Evolutionary conservation across 441 rosid genomes (phyloP), one percentile per base, ranked within the genome.

Genomic region (Sinapis alba): DNA sequence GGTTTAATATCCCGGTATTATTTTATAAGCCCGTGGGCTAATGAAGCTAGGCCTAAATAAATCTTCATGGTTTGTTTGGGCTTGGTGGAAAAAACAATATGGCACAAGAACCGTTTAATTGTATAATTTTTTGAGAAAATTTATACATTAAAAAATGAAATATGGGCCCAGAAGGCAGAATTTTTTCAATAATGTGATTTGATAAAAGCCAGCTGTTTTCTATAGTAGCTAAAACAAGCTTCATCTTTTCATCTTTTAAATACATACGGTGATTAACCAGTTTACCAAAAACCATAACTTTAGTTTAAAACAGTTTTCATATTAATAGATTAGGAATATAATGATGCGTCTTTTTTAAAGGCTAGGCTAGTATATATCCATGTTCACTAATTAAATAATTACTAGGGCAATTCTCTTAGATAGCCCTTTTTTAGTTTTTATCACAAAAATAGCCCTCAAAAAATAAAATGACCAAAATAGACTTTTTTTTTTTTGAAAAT

Each of bases 151-250:
- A n/a, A 8, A 45, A 19, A 24, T 58, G 36, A 7, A 60, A 66
- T 4, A 5, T 59, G 36, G 62, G 16, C 62, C 56, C 73, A 67
- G 1, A 19, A 47, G 36, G 10, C 41, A 30, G 2, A 41, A 41
- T 13, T 0, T 12, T 34, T 27, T 24, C 57, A 75, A 36, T 75
- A 73, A 68, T 75, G 74, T 68, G 74, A 68, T 51, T 30, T 34
- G 56, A 20, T 1, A 36, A 61, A 68, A 50, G 70, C 60, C 70
- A 69, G 70, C 65, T 75, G 69, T 75, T 30, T 45, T 32, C 62
- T 74, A 15, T 47, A 57, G 51, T 45, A 23, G 36, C 78, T 9
- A 66, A 74, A 67, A 28, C 54, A 58, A 59, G 60, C 68, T 68
- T 75, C 68, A 36, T 50, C 38, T 67, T 67, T 59, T 60, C 43